Conservation (phyloP, 2,329 filamentous ascomycete species). For the Epichloe gansuensis region DNA sequence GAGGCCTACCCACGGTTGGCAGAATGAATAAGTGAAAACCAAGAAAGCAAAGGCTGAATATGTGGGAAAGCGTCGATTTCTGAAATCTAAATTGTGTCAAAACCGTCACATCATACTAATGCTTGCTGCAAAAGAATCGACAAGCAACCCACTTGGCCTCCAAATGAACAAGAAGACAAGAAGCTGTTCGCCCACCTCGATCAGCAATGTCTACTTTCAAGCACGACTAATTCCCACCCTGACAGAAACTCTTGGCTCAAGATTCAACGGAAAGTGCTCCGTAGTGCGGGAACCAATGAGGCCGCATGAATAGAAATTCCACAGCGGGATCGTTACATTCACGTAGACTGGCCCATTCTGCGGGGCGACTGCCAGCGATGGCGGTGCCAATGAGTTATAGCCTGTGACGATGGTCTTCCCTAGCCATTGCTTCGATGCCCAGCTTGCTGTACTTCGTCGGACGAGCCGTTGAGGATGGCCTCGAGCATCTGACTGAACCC, state of each 20-base stretch:
- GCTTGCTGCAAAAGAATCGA: background rate
- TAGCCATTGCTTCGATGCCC: background rate
- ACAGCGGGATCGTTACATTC: too few relatives aligned
- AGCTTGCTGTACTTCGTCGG: conserved; percentile 6
- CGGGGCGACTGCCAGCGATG: background rate
- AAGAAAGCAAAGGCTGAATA: background rate
- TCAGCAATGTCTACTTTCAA: background rate
- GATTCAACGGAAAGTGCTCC: background rate
- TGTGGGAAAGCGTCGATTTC: background rate
- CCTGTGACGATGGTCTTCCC: background rate
- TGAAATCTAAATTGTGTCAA: background rate
- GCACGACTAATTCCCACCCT: background rate
- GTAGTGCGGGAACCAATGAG: too few relatives aligned
- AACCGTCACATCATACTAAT: background rate
- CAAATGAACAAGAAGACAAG: background rate
- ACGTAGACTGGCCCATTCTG: background rate
- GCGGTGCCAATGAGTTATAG: background rate
- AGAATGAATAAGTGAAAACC: background rate
- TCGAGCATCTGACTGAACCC: conserved; percentile 9
- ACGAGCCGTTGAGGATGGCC: conserved; percentile 9
- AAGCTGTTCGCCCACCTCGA: background rate
- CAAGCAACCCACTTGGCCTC: background rate
- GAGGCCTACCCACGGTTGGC: background rate
- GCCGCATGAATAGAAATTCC: too few relatives aligned
- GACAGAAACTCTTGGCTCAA: background rate